phyloP scores from a whole-genome alignment of 805 yeast species.

The Candida awuae region DNA sequence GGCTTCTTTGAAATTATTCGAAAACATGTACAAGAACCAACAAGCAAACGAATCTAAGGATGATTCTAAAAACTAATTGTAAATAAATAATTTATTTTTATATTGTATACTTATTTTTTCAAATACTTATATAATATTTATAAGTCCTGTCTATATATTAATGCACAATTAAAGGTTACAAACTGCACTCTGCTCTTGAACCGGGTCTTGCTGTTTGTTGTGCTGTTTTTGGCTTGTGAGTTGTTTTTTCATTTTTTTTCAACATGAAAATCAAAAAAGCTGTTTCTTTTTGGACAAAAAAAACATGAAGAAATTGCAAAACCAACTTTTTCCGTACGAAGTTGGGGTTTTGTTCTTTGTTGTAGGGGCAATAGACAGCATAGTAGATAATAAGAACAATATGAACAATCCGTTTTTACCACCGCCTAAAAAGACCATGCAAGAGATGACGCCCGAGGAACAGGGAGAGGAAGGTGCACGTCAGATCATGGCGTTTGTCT shows the following conservation, averaged over 20 bases:
- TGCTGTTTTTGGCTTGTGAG: no score
- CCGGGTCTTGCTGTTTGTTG: no score
- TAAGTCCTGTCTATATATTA: conserved; percentile 2
- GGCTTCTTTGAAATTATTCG: conserved; percentile 68
- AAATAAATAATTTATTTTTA: neutral
- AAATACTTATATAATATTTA: neutral
- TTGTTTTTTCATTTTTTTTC: no score
- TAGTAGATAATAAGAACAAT: neutral
- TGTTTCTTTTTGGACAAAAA: no score
- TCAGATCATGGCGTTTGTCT: conserved; percentile 75
- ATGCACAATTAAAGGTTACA: no score
- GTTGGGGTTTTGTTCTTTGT: no score
- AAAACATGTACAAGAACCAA: conserved; percentile 49
- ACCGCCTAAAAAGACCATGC: conserved; percentile 41
- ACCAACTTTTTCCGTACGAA: no score
- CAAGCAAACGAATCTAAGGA: conserved; percentile 14
- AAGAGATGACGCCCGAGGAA: conserved; percentile 82
- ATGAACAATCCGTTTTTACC: conserved; percentile 32
- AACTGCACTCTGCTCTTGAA: no score
- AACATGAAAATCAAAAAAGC: no score
- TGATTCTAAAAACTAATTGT: conserved; percentile 11
- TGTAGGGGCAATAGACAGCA: neutral
- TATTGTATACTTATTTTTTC: neutral
- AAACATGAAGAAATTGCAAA: no score
- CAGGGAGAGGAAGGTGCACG: conserved; percentile 88